Evolutionary conservation across 768 basidiomycete species (phyloP).

Genomic region (Phlegmacium glaucopus): DNA sequence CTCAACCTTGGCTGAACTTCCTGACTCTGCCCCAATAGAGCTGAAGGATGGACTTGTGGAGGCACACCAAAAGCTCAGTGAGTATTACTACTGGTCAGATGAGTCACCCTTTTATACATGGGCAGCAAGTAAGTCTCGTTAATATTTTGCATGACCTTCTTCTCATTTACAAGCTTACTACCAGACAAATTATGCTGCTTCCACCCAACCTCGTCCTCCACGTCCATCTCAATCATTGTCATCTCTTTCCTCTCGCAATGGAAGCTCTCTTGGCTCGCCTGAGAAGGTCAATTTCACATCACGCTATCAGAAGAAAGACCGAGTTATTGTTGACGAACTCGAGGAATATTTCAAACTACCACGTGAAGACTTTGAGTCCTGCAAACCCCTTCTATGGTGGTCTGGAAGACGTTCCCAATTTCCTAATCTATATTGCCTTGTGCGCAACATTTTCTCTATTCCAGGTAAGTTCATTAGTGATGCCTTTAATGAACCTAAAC

Average conservation of each 20-base stretch:
- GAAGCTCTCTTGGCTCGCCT: neutral
- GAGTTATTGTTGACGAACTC: slow-evolving; percentile 6
- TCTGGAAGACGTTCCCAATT: slow-evolving; percentile 13
- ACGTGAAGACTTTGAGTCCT: slow-evolving; percentile 20
- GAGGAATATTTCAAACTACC: slow-evolving; percentile 13
- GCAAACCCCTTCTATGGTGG: slow-evolving; percentile 32
- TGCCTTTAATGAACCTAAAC: too few species aligned
- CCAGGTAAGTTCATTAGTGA: too few species aligned
- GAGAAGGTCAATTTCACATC: slow-evolving; percentile 11
- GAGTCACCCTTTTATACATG: slow-evolving; percentile 30
- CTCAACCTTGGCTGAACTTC: slow-evolving; percentile 14
- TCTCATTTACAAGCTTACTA: neutral
- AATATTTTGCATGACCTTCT: neutral
- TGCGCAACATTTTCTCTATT: slow-evolving; percentile 24
- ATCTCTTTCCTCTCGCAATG: neutral
- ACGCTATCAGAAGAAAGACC: slow-evolving; percentile 5
- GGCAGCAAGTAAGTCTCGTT: slow-evolving; percentile 24
- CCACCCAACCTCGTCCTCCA: neutral
- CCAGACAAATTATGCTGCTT: neutral
- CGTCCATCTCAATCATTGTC: neutral
- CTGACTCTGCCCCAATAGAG: slow-evolving; percentile 5
- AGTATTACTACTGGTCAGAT: slow-evolving; percentile 28
- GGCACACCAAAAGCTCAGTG: slow-evolving; percentile 29
- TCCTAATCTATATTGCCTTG: slow-evolving; percentile 25
- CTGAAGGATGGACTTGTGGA: slow-evolving; percentile 19